Evolutionary conservation across 345 rosid genomes (phyloP).

Genomic region (Nasturtium officinale): DNA sequence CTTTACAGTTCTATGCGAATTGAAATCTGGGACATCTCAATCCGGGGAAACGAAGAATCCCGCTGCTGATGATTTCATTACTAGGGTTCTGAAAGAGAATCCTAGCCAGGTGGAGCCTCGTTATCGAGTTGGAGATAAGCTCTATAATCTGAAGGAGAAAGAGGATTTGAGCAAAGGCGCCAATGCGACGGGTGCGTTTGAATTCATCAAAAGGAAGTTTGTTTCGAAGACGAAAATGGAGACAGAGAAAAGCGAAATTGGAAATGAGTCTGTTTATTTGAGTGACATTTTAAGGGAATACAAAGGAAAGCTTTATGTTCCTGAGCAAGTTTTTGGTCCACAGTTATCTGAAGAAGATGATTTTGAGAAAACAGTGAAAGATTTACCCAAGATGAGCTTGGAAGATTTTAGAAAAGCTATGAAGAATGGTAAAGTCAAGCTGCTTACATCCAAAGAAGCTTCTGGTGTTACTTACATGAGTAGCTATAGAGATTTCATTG

Average conservation of each 20-base stretch:
- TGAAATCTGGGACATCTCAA: slow-evolving; percentile 39
- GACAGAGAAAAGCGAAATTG: slow-evolving; percentile 26
- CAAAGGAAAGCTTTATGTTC: slow-evolving; percentile 87
- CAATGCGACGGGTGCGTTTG: slow-evolving; percentile 48
- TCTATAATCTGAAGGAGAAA: slow-evolving; percentile 65
- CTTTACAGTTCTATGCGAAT: slow-evolving; percentile 54
- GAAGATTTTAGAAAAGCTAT: slow-evolving; percentile 72
- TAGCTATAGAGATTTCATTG: slow-evolving; percentile 59
- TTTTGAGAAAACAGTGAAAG: slow-evolving; percentile 61
- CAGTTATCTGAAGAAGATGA: slow-evolving; percentile 77
- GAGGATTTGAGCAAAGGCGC: slow-evolving; percentile 50
- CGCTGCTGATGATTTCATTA: slow-evolving; percentile 59
- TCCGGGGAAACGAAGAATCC: slow-evolving; percentile 41
- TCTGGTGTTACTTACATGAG: slow-evolving; percentile 32
- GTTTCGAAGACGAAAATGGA: slow-evolving; percentile 43
- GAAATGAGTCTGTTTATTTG: slow-evolving; percentile 61
- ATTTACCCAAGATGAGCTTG: slow-evolving; percentile 70
- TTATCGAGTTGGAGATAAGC: slow-evolving; percentile 58
- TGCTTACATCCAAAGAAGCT: slow-evolving; percentile 71
- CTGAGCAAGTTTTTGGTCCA: slow-evolving; percentile 77
- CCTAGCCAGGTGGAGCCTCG: slow-evolving; percentile 85
- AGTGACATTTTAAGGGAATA: slow-evolving; percentile 76
- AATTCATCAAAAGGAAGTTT: slow-evolving; percentile 50
- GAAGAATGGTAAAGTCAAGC: slow-evolving; percentile 65
- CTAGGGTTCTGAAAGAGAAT: slow-evolving; percentile 74